Evolutionary conservation across 805 yeast species (phyloP), one percentile per base, ranked within the genome.

Genomic region (Clavispora santaluciae): DNA sequence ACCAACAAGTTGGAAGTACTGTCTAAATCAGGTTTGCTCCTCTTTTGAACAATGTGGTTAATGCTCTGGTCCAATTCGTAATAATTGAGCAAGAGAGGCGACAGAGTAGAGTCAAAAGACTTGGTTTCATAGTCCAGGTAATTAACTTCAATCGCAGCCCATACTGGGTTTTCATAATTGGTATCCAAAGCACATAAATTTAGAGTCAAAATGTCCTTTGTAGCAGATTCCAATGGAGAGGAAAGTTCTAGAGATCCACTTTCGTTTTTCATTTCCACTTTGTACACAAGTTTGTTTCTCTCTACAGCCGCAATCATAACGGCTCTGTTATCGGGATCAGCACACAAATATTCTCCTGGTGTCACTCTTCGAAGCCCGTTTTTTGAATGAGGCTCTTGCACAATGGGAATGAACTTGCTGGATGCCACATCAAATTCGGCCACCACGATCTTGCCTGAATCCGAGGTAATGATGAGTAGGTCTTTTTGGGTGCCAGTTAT

Each of bases 21-120:
- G 5, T 54, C 71, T 43, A 18, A 48, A 1, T 34, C 38, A n/a
- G 42, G 43, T 8, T 56, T 25, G 26, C 50, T 38, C 24, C 46
- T 49, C 22, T 70, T 71, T 42, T 73, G 75, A 1, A 84, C 70
- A 2, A 90, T 75, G 56, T 83, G 85, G 54, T 90, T 90, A 35
- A 91, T 65, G 1, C 97, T 96, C 30, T 86, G 72, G 58, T 93
- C 97, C 20, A 90, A 63, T 54, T 87, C 91, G 62, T 91, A 91
- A 56, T 77, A 84, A 3, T 78, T 74, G 39, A 91, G 64, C 22
- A 54, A 49, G 37, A 60, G 36, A 1, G 47, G 45, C 8, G 55
- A 44, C 4, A 30, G 11, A 6, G 41, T 44, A 5, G 46, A 30
- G 45, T 55, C 45, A 39, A 42, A 33, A 4, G 34, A 16, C 15